Evolutionary conservation across 2,329 filamentous ascomycete genomes (phyloP).

Genomic region (Alternaria ventricosa): DNA sequence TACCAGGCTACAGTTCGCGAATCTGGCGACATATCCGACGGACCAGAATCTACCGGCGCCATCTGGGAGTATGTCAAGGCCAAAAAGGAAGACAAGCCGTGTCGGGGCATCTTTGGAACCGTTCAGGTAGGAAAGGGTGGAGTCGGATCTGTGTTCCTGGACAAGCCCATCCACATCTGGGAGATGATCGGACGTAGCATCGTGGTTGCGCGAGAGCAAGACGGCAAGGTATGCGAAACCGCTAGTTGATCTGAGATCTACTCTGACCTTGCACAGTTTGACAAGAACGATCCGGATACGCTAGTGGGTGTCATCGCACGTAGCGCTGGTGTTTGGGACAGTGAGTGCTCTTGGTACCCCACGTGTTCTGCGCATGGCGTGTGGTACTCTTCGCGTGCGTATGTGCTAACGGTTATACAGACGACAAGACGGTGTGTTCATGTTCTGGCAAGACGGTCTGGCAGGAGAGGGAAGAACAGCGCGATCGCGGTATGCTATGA

Average conservation of each 20-base stretch:
- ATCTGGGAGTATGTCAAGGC: slow-evolving; percentile 71
- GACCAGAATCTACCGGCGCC: slow-evolving; percentile 80
- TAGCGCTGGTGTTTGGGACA: slow-evolving; percentile 96
- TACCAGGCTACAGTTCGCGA: slow-evolving; percentile 87
- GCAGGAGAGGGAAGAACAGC: slow-evolving; percentile 93
- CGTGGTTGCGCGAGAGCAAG: slow-evolving; percentile 75
- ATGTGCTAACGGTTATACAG: slow-evolving; percentile 13
- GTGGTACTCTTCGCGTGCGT: not conserved
- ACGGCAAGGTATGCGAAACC: slow-evolving; percentile 51
- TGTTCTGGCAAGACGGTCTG: slow-evolving; percentile 98
- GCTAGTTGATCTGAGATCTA: slow-evolving; percentile 52
- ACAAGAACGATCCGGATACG: slow-evolving; percentile 77
- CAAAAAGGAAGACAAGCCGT: slow-evolving; percentile 53
- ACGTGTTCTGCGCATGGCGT: not conserved
- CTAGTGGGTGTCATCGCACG: slow-evolving; percentile 92
- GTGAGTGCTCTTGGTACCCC: slow-evolving; percentile 25
- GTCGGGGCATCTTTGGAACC: slow-evolving; percentile 72
- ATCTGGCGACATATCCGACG: slow-evolving; percentile 83
- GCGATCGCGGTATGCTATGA: slow-evolving; percentile 88
- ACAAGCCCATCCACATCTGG: slow-evolving; percentile 86
- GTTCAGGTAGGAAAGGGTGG: slow-evolving; percentile 79
- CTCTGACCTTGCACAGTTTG: slow-evolving; percentile 27
- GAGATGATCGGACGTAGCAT: slow-evolving; percentile 94
- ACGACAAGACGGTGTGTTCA: slow-evolving; percentile 97
- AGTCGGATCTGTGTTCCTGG: slow-evolving; percentile 79